Evolutionary conservation across 306 rosid genomes (phyloP).

Genomic region (Notholithocarpus densiflorus): DNA sequence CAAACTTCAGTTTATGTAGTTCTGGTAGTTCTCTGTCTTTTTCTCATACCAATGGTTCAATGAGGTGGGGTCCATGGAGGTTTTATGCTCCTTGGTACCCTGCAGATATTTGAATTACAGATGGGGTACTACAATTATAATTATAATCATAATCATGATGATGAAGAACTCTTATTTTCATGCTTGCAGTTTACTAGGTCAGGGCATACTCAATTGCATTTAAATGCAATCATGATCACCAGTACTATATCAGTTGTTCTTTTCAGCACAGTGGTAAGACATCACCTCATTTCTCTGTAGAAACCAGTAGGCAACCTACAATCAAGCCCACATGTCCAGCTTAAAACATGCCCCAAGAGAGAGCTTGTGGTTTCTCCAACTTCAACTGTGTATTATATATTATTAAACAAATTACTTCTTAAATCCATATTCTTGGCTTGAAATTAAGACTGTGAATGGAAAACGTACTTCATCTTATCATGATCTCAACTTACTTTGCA

Average conservation of each 20-base stretch:
- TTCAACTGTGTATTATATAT: no score
- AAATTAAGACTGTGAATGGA: no score
- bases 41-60: not conserved
- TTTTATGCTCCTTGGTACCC: not conserved
- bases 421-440: no score
- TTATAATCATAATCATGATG: not conserved
- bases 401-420: no score
- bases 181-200: conserved; percentile 70
- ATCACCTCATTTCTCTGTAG: not conserved
- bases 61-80: not conserved
- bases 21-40: not conserved
- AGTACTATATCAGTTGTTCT: conserved; percentile 97
- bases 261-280: conserved; percentile 91
- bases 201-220: conserved; percentile 68
- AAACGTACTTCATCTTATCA: not conserved
- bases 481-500: not conserved
- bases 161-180: conserved; percentile 4
- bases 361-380: no score
- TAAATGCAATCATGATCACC: conserved; percentile 88
- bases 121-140: not conserved
- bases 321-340: not conserved
- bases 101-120: not conserved
- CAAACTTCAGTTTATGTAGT: not conserved
- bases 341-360: not conserved
- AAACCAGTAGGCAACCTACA: not conserved